A percentile compares a stretch with the other conserved stretches of the same genome.
These are phyloP conservation scores for Leishmania braziliensis DNA, from an alignment of 208 protist genomes.

Conservation along the genomic window DNA sequence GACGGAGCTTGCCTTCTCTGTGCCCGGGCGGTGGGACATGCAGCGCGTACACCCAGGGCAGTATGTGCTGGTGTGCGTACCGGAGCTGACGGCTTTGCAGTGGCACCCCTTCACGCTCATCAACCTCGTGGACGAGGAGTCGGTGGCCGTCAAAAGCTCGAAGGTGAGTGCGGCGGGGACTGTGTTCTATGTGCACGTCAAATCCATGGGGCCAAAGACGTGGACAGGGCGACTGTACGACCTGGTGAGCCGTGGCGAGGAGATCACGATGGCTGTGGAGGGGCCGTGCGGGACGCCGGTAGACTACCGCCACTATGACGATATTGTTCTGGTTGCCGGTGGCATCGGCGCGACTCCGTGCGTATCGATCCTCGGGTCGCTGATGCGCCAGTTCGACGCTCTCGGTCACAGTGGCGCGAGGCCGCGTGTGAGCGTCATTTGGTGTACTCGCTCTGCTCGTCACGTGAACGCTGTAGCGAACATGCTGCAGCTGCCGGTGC, in stretches of 20 bases:
- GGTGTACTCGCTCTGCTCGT: constrained; percentile 7
- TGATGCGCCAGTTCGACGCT: neutral
- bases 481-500: constrained; percentile 15
- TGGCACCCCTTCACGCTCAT: constrained; percentile 74
- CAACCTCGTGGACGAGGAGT: constrained; percentile 24
- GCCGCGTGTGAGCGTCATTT: constrained; percentile 5
- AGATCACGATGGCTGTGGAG: constrained; percentile 44
- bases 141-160: neutral
- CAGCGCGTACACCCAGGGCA: constrained; percentile 30
- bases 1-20: constrained; percentile 28
- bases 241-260: constrained; percentile 22
- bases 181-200: constrained; percentile 46
- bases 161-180: constrained; percentile 10
- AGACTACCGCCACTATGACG: constrained; percentile 38
- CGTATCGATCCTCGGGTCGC: constrained; percentile 39
- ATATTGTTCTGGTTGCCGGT: constrained; percentile 47
- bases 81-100: constrained; percentile 56
- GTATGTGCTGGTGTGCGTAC: constrained; percentile 63
- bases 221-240: constrained; percentile 46
- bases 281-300: constrained; percentile 46
- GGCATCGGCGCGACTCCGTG: constrained; percentile 57
- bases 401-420: neutral
- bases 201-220: constrained; percentile 51
- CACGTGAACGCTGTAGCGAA: constrained; percentile 7
- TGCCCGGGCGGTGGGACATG: constrained; percentile 13